Percentiles rank a stretch among this genome's conserved stretches.
These are phyloP conservation scores for Phytophthora citrophthora DNA, from an alignment of 352 stramenopile genomes.

Conservation along the genomic window DNA sequence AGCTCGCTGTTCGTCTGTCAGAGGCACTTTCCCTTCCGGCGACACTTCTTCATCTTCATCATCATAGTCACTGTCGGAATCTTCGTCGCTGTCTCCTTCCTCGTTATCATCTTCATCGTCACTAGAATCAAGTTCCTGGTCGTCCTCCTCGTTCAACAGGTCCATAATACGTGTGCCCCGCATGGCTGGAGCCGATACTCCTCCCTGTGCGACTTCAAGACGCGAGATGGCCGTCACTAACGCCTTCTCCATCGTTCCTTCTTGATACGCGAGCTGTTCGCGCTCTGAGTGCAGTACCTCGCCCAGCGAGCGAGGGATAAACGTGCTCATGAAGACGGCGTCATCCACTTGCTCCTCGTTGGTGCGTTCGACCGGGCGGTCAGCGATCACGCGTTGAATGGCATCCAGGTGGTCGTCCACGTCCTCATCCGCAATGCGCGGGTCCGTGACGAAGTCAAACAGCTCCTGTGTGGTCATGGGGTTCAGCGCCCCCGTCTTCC, in stretches of 20 bases:
- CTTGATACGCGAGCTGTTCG: conserved; percentile 86
- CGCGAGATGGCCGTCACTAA: conserved; percentile 81
- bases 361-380: conserved; percentile 58
- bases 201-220: conserved; percentile 56
- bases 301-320: conserved; percentile 95
- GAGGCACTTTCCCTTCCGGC: conserved; percentile 30
- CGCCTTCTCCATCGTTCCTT: conserved; percentile 88
- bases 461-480: conserved; percentile 96
- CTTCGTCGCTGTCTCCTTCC: conserved; percentile 35
- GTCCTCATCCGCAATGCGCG: conserved; percentile 65
- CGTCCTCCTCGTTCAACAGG: conserved; percentile 64
- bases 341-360: conserved; percentile 92
- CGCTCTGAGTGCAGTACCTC: conserved; percentile 92
- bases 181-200: conserved; percentile 23
- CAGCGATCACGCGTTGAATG: conserved; percentile 91
- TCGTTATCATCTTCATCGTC: conserved; percentile 65
- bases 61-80: conserved; percentile 45
- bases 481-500: conserved; percentile 88
- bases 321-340: conserved; percentile 94
- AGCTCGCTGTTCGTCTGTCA: conserved; percentile 87
- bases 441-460: conserved; percentile 96
- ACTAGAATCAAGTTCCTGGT: conserved; percentile 47
- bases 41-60: conserved; percentile 16
- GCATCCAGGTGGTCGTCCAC: conserved; percentile 89
- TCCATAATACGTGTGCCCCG: conserved; percentile 74